phyloP scores from a whole-genome alignment of 306 rosid species.

The Hippophae rhamnoides region DNA sequence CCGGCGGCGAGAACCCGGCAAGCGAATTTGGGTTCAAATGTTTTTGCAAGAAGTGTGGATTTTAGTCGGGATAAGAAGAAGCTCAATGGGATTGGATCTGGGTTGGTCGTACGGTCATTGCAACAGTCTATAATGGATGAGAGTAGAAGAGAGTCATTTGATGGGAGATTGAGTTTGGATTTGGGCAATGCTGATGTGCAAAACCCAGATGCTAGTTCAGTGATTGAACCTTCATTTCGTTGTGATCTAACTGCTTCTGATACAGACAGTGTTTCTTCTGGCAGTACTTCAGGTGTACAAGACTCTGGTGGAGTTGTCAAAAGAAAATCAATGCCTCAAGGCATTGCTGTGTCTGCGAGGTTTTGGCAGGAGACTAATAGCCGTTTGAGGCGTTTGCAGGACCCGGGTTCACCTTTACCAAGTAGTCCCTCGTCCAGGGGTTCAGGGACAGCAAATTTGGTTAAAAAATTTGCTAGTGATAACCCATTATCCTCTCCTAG shows the following conservation, averaged over 20 bases:
- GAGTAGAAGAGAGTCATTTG: slow-evolving; percentile 65
- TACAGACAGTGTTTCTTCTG: slow-evolving; percentile 93
- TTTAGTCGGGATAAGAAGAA: slow-evolving; percentile 32
- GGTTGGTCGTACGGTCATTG: slow-evolving; percentile 54
- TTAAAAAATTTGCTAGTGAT: slow-evolving; percentile 49
- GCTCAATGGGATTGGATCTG: slow-evolving; percentile 61
- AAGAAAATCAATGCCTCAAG: slow-evolving; percentile 38
- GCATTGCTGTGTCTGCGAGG: slow-evolving; percentile 73
- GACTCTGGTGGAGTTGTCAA: slow-evolving; percentile 36
- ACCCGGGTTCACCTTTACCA: slow-evolving; percentile 77
- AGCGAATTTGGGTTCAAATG: slow-evolving; percentile 26
- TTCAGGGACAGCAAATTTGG: slow-evolving; percentile 35
- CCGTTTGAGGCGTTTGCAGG: slow-evolving; percentile 80
- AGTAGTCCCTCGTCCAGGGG: slow-evolving; percentile 57
- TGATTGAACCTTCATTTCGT: slow-evolving; percentile 39
- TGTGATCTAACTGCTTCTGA: slow-evolving; percentile 91
- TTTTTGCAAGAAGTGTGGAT: slow-evolving; percentile 54
- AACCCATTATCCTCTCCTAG: slow-evolving; percentile 58
- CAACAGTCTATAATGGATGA: slow-evolving; percentile 54
- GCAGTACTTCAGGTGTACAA: slow-evolving; percentile 84
- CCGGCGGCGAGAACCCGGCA: slow-evolving; percentile 58
- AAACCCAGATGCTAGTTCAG: slow-evolving; percentile 42
- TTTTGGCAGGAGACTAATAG: slow-evolving; percentile 99
- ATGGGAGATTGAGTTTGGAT: slow-evolving; percentile 80
- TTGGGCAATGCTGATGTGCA: slow-evolving; percentile 54